A percentile compares a stretch with the other conserved stretches of the same genome.
Conservation (phyloP, 2,329 filamentous ascomycete species). For the Gremmenia infestans region DNA sequence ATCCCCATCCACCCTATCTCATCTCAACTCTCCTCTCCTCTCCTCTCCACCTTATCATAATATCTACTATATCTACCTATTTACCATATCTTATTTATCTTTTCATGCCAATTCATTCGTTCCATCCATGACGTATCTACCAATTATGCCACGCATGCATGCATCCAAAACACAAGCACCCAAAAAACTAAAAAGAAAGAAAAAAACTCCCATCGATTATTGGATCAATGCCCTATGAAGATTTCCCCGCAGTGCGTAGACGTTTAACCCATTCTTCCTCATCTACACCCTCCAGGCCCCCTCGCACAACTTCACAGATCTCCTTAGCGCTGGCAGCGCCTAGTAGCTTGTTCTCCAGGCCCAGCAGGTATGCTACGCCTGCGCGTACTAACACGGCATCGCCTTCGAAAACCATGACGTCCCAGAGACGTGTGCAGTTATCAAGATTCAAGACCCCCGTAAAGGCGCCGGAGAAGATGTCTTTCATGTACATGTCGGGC, state of each 20-base stretch:
- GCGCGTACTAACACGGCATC: constrained; percentile 67
- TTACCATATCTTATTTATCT: too few species aligned
- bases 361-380: constrained; percentile 59
- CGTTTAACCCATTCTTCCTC: constrained; percentile 27
- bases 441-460: constrained; percentile 61
- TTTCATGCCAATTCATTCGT: too few species aligned
- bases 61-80: too few species aligned
- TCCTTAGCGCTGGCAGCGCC: constrained; percentile 28
- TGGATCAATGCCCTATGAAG: not conserved
- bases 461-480: constrained; percentile 61
- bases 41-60: too few species aligned
- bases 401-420: constrained; percentile 78
- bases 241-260: constrained; percentile 26
- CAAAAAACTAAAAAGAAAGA: not conserved
- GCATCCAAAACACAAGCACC: not conserved
- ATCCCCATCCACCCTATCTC: not conserved
- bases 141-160: not conserved
- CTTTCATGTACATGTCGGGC: constrained; percentile 49
- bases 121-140: not conserved
- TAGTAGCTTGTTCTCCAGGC: constrained; percentile 47
- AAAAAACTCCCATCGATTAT: too few species aligned
- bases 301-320: constrained; percentile 15
- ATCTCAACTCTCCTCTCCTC: too few species aligned
- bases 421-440: constrained; percentile 69
- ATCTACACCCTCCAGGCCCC: constrained; percentile 10